These are phyloP conservation scores for Suhomyces vadensis DNA, from an alignment of 805 yeast genomes.

Conservation along the genomic window DNA sequence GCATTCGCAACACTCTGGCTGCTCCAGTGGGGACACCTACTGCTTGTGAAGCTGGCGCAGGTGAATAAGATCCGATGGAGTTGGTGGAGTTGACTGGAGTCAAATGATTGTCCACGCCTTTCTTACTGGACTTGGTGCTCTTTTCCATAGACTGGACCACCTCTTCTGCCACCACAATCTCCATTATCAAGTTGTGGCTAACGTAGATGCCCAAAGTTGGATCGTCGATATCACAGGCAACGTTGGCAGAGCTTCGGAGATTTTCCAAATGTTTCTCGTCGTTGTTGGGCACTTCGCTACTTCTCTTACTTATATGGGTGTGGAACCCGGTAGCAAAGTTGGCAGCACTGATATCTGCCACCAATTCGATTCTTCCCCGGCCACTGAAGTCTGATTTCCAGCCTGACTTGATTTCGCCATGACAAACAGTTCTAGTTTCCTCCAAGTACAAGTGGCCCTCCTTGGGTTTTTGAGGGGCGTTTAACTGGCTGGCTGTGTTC, in stretches of 20 bases:
- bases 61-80: slow-evolving; percentile 21
- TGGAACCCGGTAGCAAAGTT: slow-evolving; percentile 53
- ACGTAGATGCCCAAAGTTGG: slow-evolving; percentile 77
- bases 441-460: slow-evolving; percentile 53
- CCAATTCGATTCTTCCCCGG: slow-evolving; percentile 76
- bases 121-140: slow-evolving; percentile 8
- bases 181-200: slow-evolving; percentile 75
- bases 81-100: slow-evolving; percentile 26
- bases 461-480: neutral
- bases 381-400: slow-evolving; percentile 93
- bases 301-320: slow-evolving; percentile 45
- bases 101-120: slow-evolving; percentile 14
- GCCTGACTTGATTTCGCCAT: slow-evolving; percentile 84
- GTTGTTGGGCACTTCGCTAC: slow-evolving; percentile 35
- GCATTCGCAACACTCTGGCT: slow-evolving; percentile 93
- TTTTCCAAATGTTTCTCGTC: slow-evolving; percentile 26
- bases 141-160: slow-evolving; percentile 42
- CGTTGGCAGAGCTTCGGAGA: slow-evolving; percentile 47
- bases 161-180: slow-evolving; percentile 95
- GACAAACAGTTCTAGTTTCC: slow-evolving; percentile 69
- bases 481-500: neutral
- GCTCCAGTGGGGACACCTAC: slow-evolving; percentile 89
- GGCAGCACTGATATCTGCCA: slow-evolving; percentile 66
- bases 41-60: slow-evolving; percentile 15
- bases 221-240: slow-evolving; percentile 81